Evolutionary conservation across 108 stramenopile species (phyloP).

Genomic region (Cyclotella distinguenda): DNA sequence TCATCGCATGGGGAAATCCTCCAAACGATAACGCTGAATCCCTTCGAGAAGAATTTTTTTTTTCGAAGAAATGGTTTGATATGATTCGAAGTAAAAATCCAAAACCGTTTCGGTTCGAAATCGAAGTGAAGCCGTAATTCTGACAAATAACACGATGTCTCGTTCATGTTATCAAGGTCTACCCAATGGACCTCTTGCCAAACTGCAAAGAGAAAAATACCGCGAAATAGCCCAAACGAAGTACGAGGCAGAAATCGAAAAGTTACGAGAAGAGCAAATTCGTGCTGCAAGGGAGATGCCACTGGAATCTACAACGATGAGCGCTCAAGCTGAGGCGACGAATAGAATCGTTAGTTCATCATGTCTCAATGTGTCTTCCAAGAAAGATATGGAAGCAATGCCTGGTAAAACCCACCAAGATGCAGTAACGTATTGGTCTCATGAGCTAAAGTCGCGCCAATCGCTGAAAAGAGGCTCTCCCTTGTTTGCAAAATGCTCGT

Average conservation of each 20-base stretch:
- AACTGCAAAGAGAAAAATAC: conserved; percentile 8
- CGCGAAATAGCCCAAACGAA: conserved; percentile 3
- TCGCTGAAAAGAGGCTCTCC: conserved; percentile 6
- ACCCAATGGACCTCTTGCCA: conserved; percentile 1
- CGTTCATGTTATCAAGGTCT: background rate
- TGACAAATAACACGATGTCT: background rate
- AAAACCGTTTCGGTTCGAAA: too few relatives aligned
- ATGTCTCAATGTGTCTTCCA: conserved; percentile 14
- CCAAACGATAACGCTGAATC: too few relatives aligned
- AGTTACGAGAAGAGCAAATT: background rate
- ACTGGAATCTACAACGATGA: conserved; percentile 9
- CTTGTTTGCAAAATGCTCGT: conserved; percentile 1
- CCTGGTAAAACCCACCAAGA: background rate
- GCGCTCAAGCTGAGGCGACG: conserved; percentile 1
- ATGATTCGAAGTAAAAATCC: too few relatives aligned
- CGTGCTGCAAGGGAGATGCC: conserved; percentile 2
- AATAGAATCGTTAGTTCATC: conserved; percentile 8
- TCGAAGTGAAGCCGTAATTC: too few relatives aligned
- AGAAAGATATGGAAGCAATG: conserved; percentile 15
- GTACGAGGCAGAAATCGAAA: background rate
- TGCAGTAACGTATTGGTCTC: conserved; percentile 21
- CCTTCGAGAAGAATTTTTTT: too few relatives aligned
- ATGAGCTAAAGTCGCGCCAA: conserved; percentile 10
- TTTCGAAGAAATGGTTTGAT: too few relatives aligned
- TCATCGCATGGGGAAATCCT: too few relatives aligned